Evolutionary conservation across 2,329 filamentous ascomycete genomes (phyloP).

Genomic region (Pseudogymnoascus verrucosus): DNA sequence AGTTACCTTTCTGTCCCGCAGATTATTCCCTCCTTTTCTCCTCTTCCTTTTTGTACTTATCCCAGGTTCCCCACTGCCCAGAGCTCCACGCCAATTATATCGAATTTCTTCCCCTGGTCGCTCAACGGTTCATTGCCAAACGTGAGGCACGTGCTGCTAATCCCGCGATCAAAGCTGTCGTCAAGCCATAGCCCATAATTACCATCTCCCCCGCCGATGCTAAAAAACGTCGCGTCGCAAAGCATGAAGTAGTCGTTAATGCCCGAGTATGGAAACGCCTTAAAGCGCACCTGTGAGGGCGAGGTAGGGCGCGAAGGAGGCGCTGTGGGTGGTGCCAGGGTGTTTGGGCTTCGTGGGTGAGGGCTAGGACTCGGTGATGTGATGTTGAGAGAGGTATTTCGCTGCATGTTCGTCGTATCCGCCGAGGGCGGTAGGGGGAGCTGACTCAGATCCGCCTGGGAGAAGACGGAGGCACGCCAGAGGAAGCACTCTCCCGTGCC

Average conservation of each 20-base stretch:
- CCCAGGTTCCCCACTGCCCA: constrained; percentile 43
- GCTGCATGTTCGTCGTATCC: constrained; percentile 53
- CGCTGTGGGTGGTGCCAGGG: constrained; percentile 22
- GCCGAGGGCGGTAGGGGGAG: constrained; percentile 64
- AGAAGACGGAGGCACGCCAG: constrained; percentile 66
- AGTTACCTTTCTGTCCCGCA: neutral
- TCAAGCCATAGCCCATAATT: constrained; percentile 93
- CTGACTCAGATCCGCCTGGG: constrained; percentile 42
- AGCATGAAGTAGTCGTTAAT: constrained; percentile 96
- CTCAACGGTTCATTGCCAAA: constrained; percentile 94
- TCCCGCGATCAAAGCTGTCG: constrained; percentile 71
- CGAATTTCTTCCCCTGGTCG: constrained; percentile 87
- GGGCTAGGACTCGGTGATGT: constrained; percentile 13
- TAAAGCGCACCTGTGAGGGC: constrained; percentile 79
- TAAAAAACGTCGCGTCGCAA: constrained; percentile 78
- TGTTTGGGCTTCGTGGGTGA: constrained; percentile 29
- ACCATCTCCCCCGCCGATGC: constrained; percentile 80
- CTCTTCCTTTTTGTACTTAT: neutral
- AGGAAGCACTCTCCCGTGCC: constrained; percentile 95
- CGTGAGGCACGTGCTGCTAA: constrained; percentile 77
- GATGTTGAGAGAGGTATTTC: constrained; percentile 41
- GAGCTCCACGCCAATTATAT: constrained; percentile 80
- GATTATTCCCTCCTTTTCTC: too few relatives aligned
- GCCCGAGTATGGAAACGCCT: constrained; percentile 92
- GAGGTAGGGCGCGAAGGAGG: constrained; percentile 37